Evolutionary conservation across 2,329 filamentous ascomycete species (phyloP).

Genomic region (Didymella pomorum): DNA sequence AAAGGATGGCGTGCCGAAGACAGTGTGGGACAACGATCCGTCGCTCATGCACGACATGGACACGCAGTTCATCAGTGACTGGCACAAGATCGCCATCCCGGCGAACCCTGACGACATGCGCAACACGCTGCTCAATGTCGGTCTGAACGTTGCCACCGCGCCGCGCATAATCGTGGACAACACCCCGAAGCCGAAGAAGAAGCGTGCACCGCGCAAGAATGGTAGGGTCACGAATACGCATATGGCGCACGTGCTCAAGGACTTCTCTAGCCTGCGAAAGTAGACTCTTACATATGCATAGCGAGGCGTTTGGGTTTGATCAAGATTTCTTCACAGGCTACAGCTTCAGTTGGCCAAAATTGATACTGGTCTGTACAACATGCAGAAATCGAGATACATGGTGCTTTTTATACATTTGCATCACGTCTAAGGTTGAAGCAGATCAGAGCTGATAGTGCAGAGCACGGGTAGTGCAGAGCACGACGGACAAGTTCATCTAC

Average conservation of each 20-base stretch:
- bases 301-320: conserved; percentile 40
- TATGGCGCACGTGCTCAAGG: conserved; percentile 82
- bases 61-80: conserved; percentile 81
- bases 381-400: no score
- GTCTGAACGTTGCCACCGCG: conserved; percentile 84
- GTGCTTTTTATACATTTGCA: no score
- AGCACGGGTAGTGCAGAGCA: no score
- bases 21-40: conserved; percentile 85
- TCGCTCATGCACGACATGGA: conserved; percentile 79
- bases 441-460: no score
- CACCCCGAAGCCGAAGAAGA: conserved; percentile 71
- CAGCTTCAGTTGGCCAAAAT: conserved; percentile 3
- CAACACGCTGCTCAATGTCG: conserved; percentile 76
- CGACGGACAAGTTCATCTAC: no score
- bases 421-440: no score
- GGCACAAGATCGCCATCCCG: conserved; percentile 82
- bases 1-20: conserved; percentile 86
- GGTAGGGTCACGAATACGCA: conserved; percentile 89
- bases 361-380: conserved; percentile 5
- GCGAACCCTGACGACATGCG: conserved; percentile 75
- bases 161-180: conserved; percentile 70
- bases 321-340: not conserved
- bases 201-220: conserved; percentile 75
- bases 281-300: conserved; percentile 38
- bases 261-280: conserved; percentile 64